Evolutionary conservation across 129 eudicot species (phyloP).

Genomic region (Silybum marianum): DNA sequence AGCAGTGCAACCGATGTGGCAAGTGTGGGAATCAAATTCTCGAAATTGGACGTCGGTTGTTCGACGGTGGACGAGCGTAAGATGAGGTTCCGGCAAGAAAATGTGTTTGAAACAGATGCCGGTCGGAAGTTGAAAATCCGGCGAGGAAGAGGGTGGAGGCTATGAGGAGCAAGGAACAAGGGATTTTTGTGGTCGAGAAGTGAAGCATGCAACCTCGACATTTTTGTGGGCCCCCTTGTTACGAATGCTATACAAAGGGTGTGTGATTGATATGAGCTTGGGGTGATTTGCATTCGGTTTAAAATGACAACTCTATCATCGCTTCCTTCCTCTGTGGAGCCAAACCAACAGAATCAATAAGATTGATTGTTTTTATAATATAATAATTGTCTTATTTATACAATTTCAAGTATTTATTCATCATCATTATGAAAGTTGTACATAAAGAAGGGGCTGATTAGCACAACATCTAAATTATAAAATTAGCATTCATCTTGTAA

Average conservation of each 20-base stretch:
- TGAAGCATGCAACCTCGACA: conserved; percentile 25
- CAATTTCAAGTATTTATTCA: no score
- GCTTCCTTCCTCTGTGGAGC: background rate
- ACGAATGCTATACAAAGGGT: background rate
- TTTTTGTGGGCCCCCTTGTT: conserved; percentile 18
- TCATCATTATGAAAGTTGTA: no score
- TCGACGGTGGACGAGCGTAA: conserved; percentile 16
- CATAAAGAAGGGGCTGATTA: no score
- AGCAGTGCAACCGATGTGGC: conserved; percentile 54
- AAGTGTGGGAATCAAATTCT: conserved; percentile 36
- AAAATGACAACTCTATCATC: background rate
- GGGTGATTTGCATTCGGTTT: background rate
- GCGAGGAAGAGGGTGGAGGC: conserved; percentile 6
- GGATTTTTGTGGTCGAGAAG: conserved; percentile 28
- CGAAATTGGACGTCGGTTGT: conserved; percentile 20
- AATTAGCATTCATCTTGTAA: no score
- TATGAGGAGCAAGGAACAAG: background rate
- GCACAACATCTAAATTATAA: no score
- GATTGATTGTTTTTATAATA: no score
- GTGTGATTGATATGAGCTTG: background rate
- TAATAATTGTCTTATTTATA: no score
- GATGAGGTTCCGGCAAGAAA: conserved; percentile 28
- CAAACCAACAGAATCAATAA: no score
- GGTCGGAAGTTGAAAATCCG: conserved; percentile 14
- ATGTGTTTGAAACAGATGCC: conserved; percentile 8